Evolutionary conservation across 2,329 filamentous ascomycete genomes (phyloP), one percentile per base, ranked within the genome.

Genomic region (Monosporascus sp.): DNA sequence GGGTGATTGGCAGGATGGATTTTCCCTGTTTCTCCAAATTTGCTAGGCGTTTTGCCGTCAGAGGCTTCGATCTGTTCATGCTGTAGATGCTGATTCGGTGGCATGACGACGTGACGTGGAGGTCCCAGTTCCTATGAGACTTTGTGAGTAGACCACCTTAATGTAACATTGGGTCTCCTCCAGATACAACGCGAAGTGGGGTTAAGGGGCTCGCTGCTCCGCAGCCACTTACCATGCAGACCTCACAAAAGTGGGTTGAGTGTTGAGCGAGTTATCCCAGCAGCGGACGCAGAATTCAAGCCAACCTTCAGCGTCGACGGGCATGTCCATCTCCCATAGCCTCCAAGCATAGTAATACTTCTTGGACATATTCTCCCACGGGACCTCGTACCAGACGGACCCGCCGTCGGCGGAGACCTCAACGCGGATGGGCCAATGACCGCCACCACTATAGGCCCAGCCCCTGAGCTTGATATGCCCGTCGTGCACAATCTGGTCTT

Each of bases 271-370:
- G 54, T 86, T 85, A 59, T 86, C 82, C 81, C 82, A 85, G 60
- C 78, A 83, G 5, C 83, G 72, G 31, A 76, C 76, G 0, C 80
- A 75, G 37, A 86, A 68, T 64, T 86, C 82, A 20, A 82, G 64
- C 82, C 82, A 85, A 0, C 82, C 81, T 58, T 85, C 81, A 1
- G 76, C 77, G 48, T 85, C 81, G 54, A 81, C 81, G 0, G 86
- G 85, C 1, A 89, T 61, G 1, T 85, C 80, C 1, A 78, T 75
- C 52, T 80, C 72, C 86, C 86, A 89, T 0, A 76, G 76, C 14
- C 86, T 71, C 86, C 86, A 89, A 0, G 81, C 78, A 61, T 79
- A 82, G 48, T 76, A 81, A 48, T 81, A 78, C 67, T 89, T 89
- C 57, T 74, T 75, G 3, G 78, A 81, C 55, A 89, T 56, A 2